These are phyloP conservation scores for Sarocladium kiliense DNA, from an alignment of 2,329 filamentous ascomycete genomes.

Conservation along the genomic window DNA sequence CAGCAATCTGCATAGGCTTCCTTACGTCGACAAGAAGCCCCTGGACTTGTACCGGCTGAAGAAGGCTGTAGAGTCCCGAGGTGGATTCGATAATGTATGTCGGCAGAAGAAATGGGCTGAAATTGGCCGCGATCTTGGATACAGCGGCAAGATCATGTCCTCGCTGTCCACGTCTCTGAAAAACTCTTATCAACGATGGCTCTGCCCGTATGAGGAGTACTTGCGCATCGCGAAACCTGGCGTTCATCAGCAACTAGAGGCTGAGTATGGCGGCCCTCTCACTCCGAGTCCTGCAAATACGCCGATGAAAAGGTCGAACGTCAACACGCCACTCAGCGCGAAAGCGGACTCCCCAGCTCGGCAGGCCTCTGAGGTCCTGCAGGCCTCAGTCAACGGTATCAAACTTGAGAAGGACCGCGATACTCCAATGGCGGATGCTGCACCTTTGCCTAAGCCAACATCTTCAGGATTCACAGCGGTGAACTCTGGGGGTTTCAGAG, in stretches of 20 bases:
- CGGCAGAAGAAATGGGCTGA: conserved; percentile 99
- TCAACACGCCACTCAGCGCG: conserved; percentile 53
- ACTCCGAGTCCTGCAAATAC: conserved; percentile 68
- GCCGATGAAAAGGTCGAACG: conserved; percentile 63
- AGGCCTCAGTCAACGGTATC: conserved; percentile 40
- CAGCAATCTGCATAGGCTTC: conserved; percentile 86
- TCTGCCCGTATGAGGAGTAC: conserved; percentile 95
- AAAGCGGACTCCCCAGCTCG: conserved; percentile 63
- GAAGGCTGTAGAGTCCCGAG: conserved; percentile 90
- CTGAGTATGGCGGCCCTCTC: conserved; percentile 86
- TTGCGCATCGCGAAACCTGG: conserved; percentile 84
- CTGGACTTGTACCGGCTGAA: conserved; percentile 94
- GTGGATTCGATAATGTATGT: conserved; percentile 94
- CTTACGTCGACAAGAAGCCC: conserved; percentile 95
- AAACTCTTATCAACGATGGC: conserved; percentile 96
- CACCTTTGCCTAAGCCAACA: conserved; percentile 32
- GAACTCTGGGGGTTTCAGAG: conserved; percentile 61
- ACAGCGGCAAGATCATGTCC: conserved; percentile 99
- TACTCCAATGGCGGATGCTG: conserved; percentile 41
- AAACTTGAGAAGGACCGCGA: conserved; percentile 44
- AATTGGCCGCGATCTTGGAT: conserved; percentile 91
- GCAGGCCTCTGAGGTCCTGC: conserved; percentile 48
- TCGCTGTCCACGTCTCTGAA: conserved; percentile 96
- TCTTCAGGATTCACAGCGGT: conserved; percentile 56
- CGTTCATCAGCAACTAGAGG: conserved; percentile 92